phyloP scores from a whole-genome alignment of 768 basidiomycete species.

The Phanerochaete carnosa region DNA sequence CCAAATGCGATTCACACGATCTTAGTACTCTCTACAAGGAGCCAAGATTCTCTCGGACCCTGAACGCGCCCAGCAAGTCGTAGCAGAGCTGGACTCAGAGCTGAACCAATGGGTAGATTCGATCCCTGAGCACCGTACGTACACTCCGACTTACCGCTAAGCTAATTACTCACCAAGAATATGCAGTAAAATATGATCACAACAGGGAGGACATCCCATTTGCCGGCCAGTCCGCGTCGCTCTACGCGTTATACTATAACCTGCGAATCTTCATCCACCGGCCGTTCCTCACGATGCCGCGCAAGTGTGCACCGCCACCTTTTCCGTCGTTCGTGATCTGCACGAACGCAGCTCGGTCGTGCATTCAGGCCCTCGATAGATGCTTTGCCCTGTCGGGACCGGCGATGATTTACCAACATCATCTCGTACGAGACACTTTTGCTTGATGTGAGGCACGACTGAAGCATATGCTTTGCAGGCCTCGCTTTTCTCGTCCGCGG shows the following conservation, averaged over 20 bases:
- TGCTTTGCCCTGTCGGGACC: conserved; percentile 4
- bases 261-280: conserved; percentile 54
- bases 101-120: conserved; percentile 70
- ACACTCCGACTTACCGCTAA: background rate
- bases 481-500: conserved; percentile 38
- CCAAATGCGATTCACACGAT: background rate
- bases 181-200: conserved; percentile 40
- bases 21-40: conserved; percentile 45
- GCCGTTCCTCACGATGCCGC: conserved; percentile 46
- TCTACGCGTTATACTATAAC: conserved; percentile 54
- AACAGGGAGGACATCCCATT: conserved; percentile 37
- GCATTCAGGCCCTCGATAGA: conserved; percentile 45
- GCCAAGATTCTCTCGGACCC: conserved; percentile 35
- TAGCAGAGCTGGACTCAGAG: conserved; percentile 64
- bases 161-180: background rate
- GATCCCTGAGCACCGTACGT: conserved; percentile 63
- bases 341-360: conserved; percentile 49
- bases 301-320: conserved; percentile 32
- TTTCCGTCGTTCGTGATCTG: conserved; percentile 56
- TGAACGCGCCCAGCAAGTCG: conserved; percentile 52
- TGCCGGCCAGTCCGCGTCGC: conserved; percentile 54
- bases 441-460: background rate
- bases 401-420: background rate
- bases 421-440: conserved; percentile 21
- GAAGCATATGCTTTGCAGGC: conserved; percentile 21